phyloP scores from a whole-genome alignment of 73 alveolate species.

The Blepharisma japonicum region DNA sequence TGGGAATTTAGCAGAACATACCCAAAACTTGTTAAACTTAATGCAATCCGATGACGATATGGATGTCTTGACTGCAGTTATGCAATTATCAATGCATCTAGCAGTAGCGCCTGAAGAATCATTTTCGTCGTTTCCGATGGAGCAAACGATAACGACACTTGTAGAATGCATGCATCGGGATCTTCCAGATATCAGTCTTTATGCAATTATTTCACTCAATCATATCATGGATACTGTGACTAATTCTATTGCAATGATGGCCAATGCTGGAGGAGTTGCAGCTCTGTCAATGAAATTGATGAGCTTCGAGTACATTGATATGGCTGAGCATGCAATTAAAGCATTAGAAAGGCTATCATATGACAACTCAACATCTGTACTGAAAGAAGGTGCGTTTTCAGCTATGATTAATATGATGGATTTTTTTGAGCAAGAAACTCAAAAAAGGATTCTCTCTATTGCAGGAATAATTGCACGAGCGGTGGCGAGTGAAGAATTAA shows the following conservation, averaged over 20 bases:
- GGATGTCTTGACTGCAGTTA: slow-evolving; percentile 21
- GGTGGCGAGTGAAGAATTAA: slow-evolving; percentile 42
- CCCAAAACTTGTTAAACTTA: neutral
- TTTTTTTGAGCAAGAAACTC: slow-evolving; percentile 50
- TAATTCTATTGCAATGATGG: slow-evolving; percentile 36
- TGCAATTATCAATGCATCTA: slow-evolving; percentile 5
- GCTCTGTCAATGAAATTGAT: slow-evolving; percentile 41
- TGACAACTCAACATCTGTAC: slow-evolving; percentile 51
- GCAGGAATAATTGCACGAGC: slow-evolving; percentile 43
- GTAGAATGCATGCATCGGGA: slow-evolving; percentile 1
- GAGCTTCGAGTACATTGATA: slow-evolving; percentile 58
- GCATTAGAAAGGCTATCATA: slow-evolving; percentile 54
- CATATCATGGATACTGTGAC: slow-evolving; percentile 64
- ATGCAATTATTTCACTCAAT: slow-evolving; percentile 37
- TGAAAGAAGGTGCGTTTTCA: slow-evolving; percentile 45
- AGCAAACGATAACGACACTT: neutral
- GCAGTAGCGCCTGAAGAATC: slow-evolving; percentile 33
- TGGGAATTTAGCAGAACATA: neutral
- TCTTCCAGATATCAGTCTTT: slow-evolving; percentile 26
- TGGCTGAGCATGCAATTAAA: slow-evolving; percentile 61
- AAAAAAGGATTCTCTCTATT: slow-evolving; percentile 38
- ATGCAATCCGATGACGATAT: slow-evolving; percentile 19
- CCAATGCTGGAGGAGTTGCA: slow-evolving; percentile 42
- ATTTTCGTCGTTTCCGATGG: slow-evolving; percentile 8
- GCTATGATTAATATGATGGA: slow-evolving; percentile 53